phyloP scores from a whole-genome alignment of 176 grass and related monocot genomes.

The Avena insularis region DNA sequence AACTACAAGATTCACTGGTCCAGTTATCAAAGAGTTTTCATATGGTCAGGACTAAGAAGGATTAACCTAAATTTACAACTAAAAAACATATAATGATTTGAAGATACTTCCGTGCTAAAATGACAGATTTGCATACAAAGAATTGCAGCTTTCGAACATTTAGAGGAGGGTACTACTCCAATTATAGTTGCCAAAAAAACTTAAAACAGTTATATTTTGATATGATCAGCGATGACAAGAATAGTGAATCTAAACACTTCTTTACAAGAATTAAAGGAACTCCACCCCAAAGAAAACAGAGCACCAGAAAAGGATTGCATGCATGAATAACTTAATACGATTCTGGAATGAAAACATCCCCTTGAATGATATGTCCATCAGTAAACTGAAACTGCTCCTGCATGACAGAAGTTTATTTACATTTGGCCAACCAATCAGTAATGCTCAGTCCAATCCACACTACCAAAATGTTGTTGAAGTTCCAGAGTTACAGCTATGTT shows the following conservation, averaged over 20 bases:
- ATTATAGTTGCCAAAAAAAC: neutral
- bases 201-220: neutral
- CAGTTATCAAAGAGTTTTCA: neutral
- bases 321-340: neutral
- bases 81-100: neutral
- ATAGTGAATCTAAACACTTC: neutral
- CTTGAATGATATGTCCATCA: neutral
- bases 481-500: neutral
- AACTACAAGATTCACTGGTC: conserved; percentile 5
- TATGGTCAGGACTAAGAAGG: neutral
- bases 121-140: neutral
- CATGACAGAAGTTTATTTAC: neutral
- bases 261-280: conserved; percentile 3
- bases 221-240: neutral
- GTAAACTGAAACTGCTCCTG: conserved; percentile 20
- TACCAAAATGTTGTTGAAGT: neutral
- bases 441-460: conserved; percentile 3
- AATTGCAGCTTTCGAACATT: neutral
- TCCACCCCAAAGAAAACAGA: neutral
- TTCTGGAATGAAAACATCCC: conserved; percentile 4
- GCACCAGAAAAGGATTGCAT: neutral
- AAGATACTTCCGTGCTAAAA: neutral
- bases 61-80: neutral
- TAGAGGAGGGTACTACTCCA: neutral
- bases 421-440: neutral